Percentiles rank a stretch among this genome's conserved stretches.
Conservation (phyloP, 2,329 filamentous ascomycete genomes). For the Purpureocillium lavendulum region DNA sequence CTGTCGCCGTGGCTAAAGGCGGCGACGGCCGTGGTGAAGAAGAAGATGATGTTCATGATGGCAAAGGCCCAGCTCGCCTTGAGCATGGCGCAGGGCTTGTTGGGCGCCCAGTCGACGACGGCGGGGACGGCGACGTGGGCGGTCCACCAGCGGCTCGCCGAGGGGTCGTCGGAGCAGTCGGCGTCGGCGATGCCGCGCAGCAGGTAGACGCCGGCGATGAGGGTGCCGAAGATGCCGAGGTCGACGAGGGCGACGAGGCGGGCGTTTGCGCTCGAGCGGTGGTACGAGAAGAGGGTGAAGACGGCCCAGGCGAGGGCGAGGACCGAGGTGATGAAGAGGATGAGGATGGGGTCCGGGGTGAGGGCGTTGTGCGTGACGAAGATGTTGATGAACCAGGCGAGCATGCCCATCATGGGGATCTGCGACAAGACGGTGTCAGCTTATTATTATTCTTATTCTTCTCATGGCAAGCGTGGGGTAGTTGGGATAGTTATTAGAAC, state of each 20-base stretch:
- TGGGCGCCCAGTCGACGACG: slow-evolving; percentile 43
- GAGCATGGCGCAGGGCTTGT: slow-evolving; percentile 84
- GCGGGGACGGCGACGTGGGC: slow-evolving; percentile 50
- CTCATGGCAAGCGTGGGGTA: too few relatives aligned
- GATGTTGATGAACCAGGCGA: slow-evolving; percentile 56
- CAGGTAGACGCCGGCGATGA: slow-evolving; percentile 54
- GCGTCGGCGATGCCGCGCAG: slow-evolving; percentile 50
- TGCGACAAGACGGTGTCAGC: slow-evolving; percentile 18
- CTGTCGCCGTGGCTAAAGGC: slow-evolving; percentile 52
- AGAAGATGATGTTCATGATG: slow-evolving; percentile 81
- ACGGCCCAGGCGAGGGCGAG: slow-evolving; percentile 56
- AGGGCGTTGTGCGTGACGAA: slow-evolving; percentile 48
- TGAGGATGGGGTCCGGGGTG: slow-evolving; percentile 53
- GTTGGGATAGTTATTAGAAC: neutral
- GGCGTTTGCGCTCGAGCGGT: slow-evolving; percentile 52
- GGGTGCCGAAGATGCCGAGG: slow-evolving; percentile 52
- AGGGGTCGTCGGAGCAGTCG: slow-evolving; percentile 58
- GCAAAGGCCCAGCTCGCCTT: slow-evolving; percentile 84
- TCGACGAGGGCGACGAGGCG: slow-evolving; percentile 53
- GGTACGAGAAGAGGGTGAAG: slow-evolving; percentile 59
- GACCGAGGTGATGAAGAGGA: slow-evolving; percentile 60
- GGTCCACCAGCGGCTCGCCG: slow-evolving; percentile 38
- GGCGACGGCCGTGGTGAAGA: slow-evolving; percentile 67
- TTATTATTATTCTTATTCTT: too few relatives aligned
- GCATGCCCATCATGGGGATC: slow-evolving; percentile 60